phyloP scores from a whole-genome alignment of 768 basidiomycete species.

The Trametes meyenii region DNA sequence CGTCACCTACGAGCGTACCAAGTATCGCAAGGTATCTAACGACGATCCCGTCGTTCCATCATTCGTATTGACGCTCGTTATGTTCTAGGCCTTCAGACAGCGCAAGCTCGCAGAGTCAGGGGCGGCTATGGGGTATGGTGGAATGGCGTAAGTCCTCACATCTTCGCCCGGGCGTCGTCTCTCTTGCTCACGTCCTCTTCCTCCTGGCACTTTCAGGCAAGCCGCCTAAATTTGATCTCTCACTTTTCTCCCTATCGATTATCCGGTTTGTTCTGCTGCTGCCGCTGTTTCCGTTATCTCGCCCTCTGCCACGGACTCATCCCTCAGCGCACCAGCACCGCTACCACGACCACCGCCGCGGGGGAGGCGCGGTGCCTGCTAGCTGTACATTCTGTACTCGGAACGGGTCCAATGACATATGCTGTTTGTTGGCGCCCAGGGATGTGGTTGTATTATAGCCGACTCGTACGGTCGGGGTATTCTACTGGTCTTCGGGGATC shows the following conservation, averaged over 20 bases:
- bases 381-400: slow-evolving; percentile 21
- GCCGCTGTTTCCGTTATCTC: slow-evolving; percentile 5
- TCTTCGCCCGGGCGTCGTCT: neutral
- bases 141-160: slow-evolving; percentile 41
- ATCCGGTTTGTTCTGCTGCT: slow-evolving; percentile 14
- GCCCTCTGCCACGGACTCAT: slow-evolving; percentile 1
- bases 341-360: neutral
- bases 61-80: neutral
- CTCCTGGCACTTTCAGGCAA: slow-evolving; percentile 16
- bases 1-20: slow-evolving; percentile 86
- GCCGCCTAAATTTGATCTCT: slow-evolving; percentile 16
- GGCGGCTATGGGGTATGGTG: slow-evolving; percentile 61
- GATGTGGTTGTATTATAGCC: slow-evolving; percentile 15
- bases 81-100: slow-evolving; percentile 67
- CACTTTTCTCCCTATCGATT: slow-evolving; percentile 11
- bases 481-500: slow-evolving; percentile 2
- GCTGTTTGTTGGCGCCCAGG: slow-evolving; percentile 13
- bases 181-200: neutral
- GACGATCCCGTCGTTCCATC: neutral
- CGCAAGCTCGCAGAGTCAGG: slow-evolving; percentile 71
- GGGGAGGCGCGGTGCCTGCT: slow-evolving; percentile 11
- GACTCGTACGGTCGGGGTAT: slow-evolving; percentile 4
- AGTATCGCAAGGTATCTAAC: slow-evolving; percentile 74
- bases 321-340: neutral
- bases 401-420: slow-evolving; percentile 20